Percentiles rank a stretch among this genome's conserved stretches.
These are phyloP conservation scores for Umbelopsis sp. DNA, from an alignment of 192 early-diverging fungal species.

Conservation along the genomic window DNA sequence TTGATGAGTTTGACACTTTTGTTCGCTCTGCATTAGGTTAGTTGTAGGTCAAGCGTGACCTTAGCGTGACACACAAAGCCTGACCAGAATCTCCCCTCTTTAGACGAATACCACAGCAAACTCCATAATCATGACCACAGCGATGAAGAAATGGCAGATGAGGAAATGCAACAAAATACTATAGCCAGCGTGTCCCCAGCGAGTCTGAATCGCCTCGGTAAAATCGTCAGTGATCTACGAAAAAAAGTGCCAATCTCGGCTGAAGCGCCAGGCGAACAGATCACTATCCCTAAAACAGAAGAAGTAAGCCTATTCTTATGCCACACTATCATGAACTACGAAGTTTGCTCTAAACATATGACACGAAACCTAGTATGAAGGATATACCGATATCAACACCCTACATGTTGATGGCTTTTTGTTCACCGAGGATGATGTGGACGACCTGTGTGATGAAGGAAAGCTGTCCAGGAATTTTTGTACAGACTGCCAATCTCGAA, in stretches of 20 bases:
- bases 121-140: conserved; percentile 28
- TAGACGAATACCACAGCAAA: conserved; percentile 39
- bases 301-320: conserved; percentile 35
- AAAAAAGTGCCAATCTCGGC: conserved; percentile 53
- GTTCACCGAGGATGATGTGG: conserved; percentile 60
- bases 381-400: conserved; percentile 52
- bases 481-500: conserved; percentile 51
- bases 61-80: background rate
- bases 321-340: background rate
- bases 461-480: conserved; percentile 59
- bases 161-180: conserved; percentile 25
- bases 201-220: conserved; percentile 43
- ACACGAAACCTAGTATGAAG: conserved; percentile 43
- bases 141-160: background rate
- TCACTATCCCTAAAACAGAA: conserved; percentile 46
- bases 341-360: background rate
- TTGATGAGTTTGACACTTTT: conserved; percentile 37
- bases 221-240: conserved; percentile 56
- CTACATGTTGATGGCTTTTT: conserved; percentile 64
- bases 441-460: conserved; percentile 59
- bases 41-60: background rate
- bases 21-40: conserved; percentile 34
- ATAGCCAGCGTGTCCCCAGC: conserved; percentile 5
- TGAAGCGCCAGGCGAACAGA: conserved; percentile 54
- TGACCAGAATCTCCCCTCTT: background rate